Evolutionary conservation across 2,329 filamentous ascomycete species (phyloP), one percentile per base, ranked within the genome.

Genomic region (Fusarium guadeloupense): DNA sequence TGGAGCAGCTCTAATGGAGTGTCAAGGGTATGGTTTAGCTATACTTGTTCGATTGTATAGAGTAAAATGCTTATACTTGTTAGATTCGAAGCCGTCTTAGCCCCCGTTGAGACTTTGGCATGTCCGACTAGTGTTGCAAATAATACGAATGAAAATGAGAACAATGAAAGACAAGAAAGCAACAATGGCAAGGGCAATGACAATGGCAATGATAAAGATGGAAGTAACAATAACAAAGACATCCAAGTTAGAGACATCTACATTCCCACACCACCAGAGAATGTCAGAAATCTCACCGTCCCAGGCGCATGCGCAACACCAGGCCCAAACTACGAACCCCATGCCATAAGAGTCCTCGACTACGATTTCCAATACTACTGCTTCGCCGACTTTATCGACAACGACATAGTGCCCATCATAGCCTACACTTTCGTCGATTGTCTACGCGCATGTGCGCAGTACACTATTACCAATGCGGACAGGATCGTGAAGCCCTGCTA

Each of bases 1-100:
- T 7, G 59, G 59, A 20, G 59, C 59, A 38, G 52, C 59, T 30
- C 17, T 62, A 14, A 37, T 34, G 6, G 13, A 30, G 9, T 58
- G 52, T 13, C 51, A 58, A 14, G 52, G 19, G 59, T 62, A 38
- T 2, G 17, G 13, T 20, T 9, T 7, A 7, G 3, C n/a, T 4
- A 14, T n/a, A 23, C 14, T 3, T 21, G 3, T 35, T 35, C 14
- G 14, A 14, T 6, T n/a, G 7, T 9, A 14, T 4, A 1, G n/a
- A n/a, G n/a, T 8, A 5, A 2, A 23, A 28, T 41, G 14, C 28
- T 56, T n/a, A 58, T 26, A 12, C 37, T 21, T 9, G 20, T 19
- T 1, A 6, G 9, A 0, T 16, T 12, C 0, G 23, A 30, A 1
- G 6, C 16, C 6, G 16, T 34, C 6, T 6, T 6, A 20, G 17